These are phyloP conservation scores for Quercus ilex DNA, from an alignment of 306 rosid species.

Conservation along the genomic window DNA sequence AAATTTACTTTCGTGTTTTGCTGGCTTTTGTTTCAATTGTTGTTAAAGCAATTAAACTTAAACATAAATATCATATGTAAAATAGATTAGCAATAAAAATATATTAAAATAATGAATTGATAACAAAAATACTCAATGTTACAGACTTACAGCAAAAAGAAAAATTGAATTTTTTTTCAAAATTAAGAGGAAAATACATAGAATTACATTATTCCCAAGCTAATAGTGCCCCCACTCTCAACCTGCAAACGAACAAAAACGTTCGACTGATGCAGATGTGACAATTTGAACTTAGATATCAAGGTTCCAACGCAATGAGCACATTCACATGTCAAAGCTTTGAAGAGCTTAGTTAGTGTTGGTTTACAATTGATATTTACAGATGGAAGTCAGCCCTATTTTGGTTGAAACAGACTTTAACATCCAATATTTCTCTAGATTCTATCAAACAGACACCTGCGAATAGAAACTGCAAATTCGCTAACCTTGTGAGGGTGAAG, in stretches of 20 bases:
- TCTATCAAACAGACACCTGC: conserved; percentile 68
- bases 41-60: too few species aligned
- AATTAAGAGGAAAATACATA: neutral
- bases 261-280: neutral
- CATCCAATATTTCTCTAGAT: conserved; percentile 15
- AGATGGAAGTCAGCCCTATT: conserved; percentile 3
- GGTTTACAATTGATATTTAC: conserved; percentile 43
- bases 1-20: too few species aligned
- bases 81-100: neutral
- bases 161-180: neutral
- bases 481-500: conserved; percentile 76
- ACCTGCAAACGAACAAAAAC: neutral
- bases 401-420: neutral
- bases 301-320: conserved; percentile 10
- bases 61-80: too few species aligned
- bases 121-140: neutral
- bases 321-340: neutral
- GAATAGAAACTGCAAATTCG: conserved; percentile 68
- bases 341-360: conserved; percentile 16
- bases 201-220: neutral
- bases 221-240: neutral
- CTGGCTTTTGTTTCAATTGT: too few species aligned
- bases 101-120: neutral
- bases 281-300: conserved; percentile 12
- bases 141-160: neutral